Evolutionary conservation across 2,329 filamentous ascomycete species (phyloP).

Genomic region (Pseudogymnoascus pannorum): DNA sequence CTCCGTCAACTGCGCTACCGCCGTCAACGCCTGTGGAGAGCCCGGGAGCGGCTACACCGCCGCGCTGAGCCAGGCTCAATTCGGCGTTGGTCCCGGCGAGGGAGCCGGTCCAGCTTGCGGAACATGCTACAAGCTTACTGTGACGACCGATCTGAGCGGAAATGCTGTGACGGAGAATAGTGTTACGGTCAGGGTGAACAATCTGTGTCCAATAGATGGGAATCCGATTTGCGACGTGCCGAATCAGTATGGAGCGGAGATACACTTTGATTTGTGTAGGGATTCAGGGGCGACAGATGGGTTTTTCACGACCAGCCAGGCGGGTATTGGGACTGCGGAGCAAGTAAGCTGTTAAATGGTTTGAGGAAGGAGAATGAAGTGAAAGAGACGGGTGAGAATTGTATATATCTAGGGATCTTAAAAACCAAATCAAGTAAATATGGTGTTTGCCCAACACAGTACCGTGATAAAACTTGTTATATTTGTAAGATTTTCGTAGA

Average conservation of each 20-base stretch:
- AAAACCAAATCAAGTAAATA: background rate
- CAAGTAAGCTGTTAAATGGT: background rate
- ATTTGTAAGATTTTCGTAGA: background rate
- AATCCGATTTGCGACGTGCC: background rate
- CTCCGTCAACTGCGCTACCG: constrained; percentile 10
- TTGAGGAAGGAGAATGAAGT: background rate
- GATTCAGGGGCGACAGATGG: background rate
- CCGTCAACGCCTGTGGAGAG: constrained; percentile 16
- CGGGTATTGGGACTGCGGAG: background rate
- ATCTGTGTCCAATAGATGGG: background rate
- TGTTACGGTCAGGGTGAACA: background rate
- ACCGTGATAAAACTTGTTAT: background rate
- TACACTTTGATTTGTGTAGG: background rate
- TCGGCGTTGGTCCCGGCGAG: constrained; percentile 2
- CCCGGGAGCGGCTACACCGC: constrained; percentile 10
- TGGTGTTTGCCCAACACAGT: background rate
- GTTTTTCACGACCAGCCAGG: background rate
- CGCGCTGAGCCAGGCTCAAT: constrained; percentile 11
- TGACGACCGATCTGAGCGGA: constrained; percentile 10
- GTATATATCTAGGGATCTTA: background rate
- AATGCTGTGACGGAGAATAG: background rate
- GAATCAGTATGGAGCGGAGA: background rate
- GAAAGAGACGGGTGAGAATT: background rate
- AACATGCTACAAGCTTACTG: constrained; percentile 11
- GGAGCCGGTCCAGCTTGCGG: constrained; percentile 9